phyloP scores from a whole-genome alignment of 495 filamentous ascomycete species.

The Chaetomium cochliodes region DNA sequence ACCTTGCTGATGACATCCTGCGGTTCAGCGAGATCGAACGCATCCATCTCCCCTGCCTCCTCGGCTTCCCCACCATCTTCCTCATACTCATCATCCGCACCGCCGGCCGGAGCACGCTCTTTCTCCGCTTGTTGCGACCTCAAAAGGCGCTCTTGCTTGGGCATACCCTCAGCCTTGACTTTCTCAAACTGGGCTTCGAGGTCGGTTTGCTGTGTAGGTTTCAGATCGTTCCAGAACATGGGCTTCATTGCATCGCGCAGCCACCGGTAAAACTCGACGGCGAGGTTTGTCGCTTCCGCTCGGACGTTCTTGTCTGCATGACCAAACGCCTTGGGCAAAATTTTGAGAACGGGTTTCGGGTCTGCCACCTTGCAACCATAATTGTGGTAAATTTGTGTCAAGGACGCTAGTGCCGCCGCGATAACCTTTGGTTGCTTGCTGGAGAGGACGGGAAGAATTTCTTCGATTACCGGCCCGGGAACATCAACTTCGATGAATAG shows the following conservation, averaged over 20 bases:
- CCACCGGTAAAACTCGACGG: constrained; percentile 96
- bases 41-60: constrained; percentile 70
- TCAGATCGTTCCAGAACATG: constrained; percentile 93
- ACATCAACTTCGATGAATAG: constrained; percentile 89
- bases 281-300: constrained; percentile 86
- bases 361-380: constrained; percentile 96
- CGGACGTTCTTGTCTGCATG: constrained; percentile 99
- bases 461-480: constrained; percentile 82
- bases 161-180: constrained; percentile 79
- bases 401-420: constrained; percentile 74
- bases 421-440: constrained; percentile 95
- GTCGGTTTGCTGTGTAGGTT: constrained; percentile 92
- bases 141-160: constrained; percentile 89
- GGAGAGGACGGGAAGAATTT: constrained; percentile 77
- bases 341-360: constrained; percentile 91
- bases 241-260: constrained; percentile 97
- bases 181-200: constrained; percentile 92
- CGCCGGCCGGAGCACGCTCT: constrained; percentile 61
- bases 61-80: constrained; percentile 63
- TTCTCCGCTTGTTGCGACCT: constrained; percentile 83
- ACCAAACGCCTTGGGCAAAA: constrained; percentile 84
- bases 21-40: constrained; percentile 85
- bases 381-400: constrained; percentile 82
- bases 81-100: constrained; percentile 56
- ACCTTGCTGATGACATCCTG: constrained; percentile 85